Evolutionary conservation across 2,329 filamentous ascomycete genomes (phyloP), one percentile per base, ranked within the genome.

Genomic region (Phyllosticta capitalensis): DNA sequence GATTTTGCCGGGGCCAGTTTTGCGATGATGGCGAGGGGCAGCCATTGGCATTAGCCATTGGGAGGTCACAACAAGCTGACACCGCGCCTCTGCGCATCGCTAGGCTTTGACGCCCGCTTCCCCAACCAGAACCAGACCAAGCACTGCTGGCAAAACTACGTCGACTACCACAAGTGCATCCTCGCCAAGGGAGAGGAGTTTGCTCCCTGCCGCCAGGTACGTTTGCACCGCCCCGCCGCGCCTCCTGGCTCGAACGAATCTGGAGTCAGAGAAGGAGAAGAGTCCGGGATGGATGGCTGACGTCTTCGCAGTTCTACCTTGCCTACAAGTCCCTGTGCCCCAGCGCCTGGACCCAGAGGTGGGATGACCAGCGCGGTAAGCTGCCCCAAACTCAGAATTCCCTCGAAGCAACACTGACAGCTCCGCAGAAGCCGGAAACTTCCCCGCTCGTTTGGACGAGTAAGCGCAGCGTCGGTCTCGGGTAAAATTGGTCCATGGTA

Each of bases 131-230:
- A 99, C 83, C 90, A 94, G 77, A 86, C 92, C 80, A 96, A 96
- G 88, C 92, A 99, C 86, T 99, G 94, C 90, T 99, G 94, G 94
- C 95, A 99, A 79, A 99, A 99, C 85, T 99, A 99, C 81, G 94
- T 99, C 81, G 94, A 99, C 79, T 97, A 99, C 84, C 90, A 99
- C 87, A 99, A 99, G 85, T 99, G 94, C 83, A 91, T 96, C 78
- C 82, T 87, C 75, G 92, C 92, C 79, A 97, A 97, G 85, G 92
- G 92, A 78, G 92, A 97, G 83, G 92, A 96, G 75, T 97, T 97
- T 78, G 87, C 89, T 70, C 92, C 92, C 66, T 97, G 92, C 88
- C 88, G 87, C 73, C 92, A 96, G 88, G 92, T 96, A 86, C 66
- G 54, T 24, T 48, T 19, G 9, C 14, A 30, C 38, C 12, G n/a